These are phyloP conservation scores for Penicillium verrucosum DNA, from an alignment of 2,329 filamentous ascomycete genomes.

Conservation along the genomic window DNA sequence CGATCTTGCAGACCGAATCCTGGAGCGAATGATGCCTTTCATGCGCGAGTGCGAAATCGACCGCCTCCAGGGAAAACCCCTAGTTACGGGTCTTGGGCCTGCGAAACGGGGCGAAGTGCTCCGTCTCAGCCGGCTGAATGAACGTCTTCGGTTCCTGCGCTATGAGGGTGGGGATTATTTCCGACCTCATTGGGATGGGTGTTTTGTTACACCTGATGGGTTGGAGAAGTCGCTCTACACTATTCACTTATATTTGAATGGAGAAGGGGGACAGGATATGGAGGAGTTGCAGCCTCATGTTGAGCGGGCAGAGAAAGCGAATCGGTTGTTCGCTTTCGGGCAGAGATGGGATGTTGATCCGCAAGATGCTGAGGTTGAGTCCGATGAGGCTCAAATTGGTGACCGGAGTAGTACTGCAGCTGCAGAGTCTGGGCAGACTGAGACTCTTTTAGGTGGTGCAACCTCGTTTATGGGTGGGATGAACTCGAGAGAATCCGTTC, in stretches of 20 bases:
- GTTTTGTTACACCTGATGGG: constrained; percentile 57
- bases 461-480: constrained; percentile 50
- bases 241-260: constrained; percentile 56
- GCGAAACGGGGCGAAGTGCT: constrained; percentile 41
- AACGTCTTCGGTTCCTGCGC: constrained; percentile 70
- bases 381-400: background rate
- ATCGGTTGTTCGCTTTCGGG: background rate
- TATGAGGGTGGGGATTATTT: constrained; percentile 74
- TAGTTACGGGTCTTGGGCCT: constrained; percentile 47
- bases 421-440: constrained; percentile 17
- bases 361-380: background rate
- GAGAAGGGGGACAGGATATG: constrained; percentile 39
- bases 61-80: constrained; percentile 33
- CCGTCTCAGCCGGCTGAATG: constrained; percentile 55
- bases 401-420: background rate
- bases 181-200: constrained; percentile 65
- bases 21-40: constrained; percentile 53
- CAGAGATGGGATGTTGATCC: too few species aligned
- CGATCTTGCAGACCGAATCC: constrained; percentile 61
- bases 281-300: constrained; percentile 25
- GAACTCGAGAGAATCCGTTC: constrained; percentile 31
- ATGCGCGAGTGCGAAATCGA: constrained; percentile 51
- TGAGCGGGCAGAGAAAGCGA: constrained; percentile 11
- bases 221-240: constrained; percentile 53
- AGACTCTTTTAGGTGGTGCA: constrained; percentile 50